phyloP scores from a whole-genome alignment of 1,284 basidiomycete genomes.

The Cryptococcus sp. region DNA sequence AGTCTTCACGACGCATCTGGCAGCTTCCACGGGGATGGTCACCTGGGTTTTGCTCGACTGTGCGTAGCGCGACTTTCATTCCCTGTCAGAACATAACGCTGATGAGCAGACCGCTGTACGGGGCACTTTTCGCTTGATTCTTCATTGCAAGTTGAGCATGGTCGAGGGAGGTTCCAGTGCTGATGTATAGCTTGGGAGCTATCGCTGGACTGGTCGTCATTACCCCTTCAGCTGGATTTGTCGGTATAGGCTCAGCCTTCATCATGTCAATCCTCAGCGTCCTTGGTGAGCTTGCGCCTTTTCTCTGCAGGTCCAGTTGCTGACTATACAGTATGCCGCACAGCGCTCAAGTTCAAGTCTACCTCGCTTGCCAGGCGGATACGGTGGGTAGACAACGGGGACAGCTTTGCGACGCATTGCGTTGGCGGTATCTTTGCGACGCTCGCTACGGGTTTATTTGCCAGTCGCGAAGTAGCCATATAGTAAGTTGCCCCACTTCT shows the following conservation, averaged over 20 bases:
- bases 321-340: neutral
- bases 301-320: neutral
- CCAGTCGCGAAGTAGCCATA: neutral
- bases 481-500: neutral
- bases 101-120: neutral
- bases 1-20: neutral
- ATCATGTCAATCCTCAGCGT: neutral
- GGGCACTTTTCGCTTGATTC: neutral
- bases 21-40: neutral
- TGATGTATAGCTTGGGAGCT: neutral
- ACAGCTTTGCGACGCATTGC: neutral
- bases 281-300: neutral
- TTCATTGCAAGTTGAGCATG: neutral
- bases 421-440: neutral
- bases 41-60: conserved; percentile 1
- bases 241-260: neutral
- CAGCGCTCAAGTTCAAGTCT: neutral
- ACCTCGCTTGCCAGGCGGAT: neutral
- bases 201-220: neutral
- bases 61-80: neutral
- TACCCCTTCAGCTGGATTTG: neutral
- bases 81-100: neutral
- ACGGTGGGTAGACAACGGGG: neutral
- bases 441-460: neutral
- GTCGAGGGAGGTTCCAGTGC: neutral